Percentiles rank a stretch among this genome's conserved stretches.
Evolutionary conservation across 441 rosid species (phyloP).

Genomic region (Biscutella laevigata): DNA sequence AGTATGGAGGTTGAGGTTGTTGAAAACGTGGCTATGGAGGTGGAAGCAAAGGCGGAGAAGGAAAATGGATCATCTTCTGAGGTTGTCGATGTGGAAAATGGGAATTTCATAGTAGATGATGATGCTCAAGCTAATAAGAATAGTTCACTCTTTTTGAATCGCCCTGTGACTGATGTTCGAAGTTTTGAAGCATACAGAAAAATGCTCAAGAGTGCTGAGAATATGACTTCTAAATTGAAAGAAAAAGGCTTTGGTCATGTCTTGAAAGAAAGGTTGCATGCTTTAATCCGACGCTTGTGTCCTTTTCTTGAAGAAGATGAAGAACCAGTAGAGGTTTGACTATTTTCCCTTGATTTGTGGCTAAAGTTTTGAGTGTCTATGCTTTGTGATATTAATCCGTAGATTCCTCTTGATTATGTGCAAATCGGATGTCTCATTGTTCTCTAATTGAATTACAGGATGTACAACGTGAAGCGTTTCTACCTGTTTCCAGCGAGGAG

Average conservation of each 20-base stretch:
- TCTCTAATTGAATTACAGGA: conserved; percentile 37
- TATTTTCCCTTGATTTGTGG: background rate
- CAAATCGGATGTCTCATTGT: background rate
- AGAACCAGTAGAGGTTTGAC: conserved; percentile 38
- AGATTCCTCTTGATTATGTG: background rate
- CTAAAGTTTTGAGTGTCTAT: conserved; percentile 4
- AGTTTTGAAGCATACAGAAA: conserved; percentile 51
- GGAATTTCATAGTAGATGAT: conserved; percentile 27
- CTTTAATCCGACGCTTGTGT: conserved; percentile 26
- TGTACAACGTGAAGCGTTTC: conserved; percentile 43
- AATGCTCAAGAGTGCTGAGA: conserved; percentile 40
- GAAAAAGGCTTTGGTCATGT: conserved; percentile 36
- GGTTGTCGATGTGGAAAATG: conserved; percentile 29
- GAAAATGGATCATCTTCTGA: conserved; percentile 29
- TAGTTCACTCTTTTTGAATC: conserved; percentile 30
- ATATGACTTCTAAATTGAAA: conserved; percentile 33
- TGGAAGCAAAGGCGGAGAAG: conserved; percentile 13
- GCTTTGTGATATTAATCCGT: background rate
- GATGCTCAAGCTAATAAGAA: conserved; percentile 34
- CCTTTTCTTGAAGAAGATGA: conserved; percentile 30
- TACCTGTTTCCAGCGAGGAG: conserved; percentile 57
- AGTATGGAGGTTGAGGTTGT: conserved; percentile 31
- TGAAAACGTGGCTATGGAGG: conserved; percentile 19
- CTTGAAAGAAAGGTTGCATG: conserved; percentile 37
- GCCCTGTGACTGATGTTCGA: conserved; percentile 22